Conservation (phyloP, 1,139 yeast species). For the Blastobotrys petasosporus region DNA sequence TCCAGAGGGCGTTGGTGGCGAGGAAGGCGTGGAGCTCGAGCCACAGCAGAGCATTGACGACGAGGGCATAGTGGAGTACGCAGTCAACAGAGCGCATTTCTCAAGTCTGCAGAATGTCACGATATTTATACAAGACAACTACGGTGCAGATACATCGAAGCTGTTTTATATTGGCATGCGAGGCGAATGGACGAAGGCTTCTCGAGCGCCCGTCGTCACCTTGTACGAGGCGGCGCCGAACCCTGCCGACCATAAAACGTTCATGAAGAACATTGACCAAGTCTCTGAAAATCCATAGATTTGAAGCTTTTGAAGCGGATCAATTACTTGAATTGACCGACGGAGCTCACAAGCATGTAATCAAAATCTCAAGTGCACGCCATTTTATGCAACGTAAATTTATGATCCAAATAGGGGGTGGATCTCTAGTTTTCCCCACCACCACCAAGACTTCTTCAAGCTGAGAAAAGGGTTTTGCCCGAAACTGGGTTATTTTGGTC, state of each 20-base stretch:
- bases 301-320: no score
- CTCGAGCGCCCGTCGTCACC: slow-evolving; percentile 64
- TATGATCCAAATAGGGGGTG: no score
- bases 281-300: slow-evolving; percentile 4
- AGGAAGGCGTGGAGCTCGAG: slow-evolving; percentile 16
- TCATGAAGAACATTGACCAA: background rate
- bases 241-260: slow-evolving; percentile 78
- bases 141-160: slow-evolving; percentile 58
- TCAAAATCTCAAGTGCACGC: no score
- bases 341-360: no score
- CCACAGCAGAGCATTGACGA: slow-evolving; percentile 29
- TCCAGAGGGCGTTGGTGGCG: slow-evolving; percentile 47
- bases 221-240: slow-evolving; percentile 88
- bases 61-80: slow-evolving; percentile 74
- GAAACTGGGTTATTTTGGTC: no score
- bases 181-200: slow-evolving; percentile 62
- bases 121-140: slow-evolving; percentile 58
- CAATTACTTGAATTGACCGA: no score
- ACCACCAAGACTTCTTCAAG: no score
- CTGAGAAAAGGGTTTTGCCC: no score
- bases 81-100: slow-evolving; percentile 67
- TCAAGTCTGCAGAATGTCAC: slow-evolving; percentile 66
- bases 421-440: no score
- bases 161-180: slow-evolving; percentile 72
- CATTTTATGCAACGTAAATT: no score